Percentiles rank a stretch among this genome's conserved stretches.
phyloP scores from a whole-genome alignment of 129 eudicot genomes.

The Chrysanthemum lavandulifolium region DNA sequence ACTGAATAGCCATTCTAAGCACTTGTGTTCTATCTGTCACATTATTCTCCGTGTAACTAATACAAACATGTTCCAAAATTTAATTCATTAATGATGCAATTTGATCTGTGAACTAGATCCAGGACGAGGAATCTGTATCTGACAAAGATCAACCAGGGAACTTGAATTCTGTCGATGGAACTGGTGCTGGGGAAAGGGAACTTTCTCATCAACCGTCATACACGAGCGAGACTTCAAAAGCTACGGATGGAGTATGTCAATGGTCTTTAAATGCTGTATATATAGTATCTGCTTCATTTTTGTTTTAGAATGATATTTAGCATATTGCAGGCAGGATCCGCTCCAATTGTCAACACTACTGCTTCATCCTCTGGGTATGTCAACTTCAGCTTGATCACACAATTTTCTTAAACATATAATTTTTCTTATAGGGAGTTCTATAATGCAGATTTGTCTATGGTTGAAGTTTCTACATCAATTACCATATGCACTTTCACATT shows the following conservation, averaged over 20 bases:
- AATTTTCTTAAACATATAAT: constrained; percentile 3
- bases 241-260: constrained; percentile 48
- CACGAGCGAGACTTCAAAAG: constrained; percentile 44
- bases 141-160: constrained; percentile 56
- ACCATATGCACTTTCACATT: constrained; percentile 7
- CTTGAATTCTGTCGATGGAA: constrained; percentile 31
- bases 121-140: constrained; percentile 54
- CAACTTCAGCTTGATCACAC: not conserved
- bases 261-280: not conserved
- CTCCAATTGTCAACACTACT: constrained; percentile 39
- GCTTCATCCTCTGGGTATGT: constrained; percentile 40
- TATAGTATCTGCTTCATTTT: not conserved
- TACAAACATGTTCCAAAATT: constrained; percentile 2
- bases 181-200: constrained; percentile 40
- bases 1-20: constrained; percentile 5
- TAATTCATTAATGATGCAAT: not conserved
- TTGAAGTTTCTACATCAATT: constrained; percentile 4
- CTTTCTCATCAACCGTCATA: constrained; percentile 45
- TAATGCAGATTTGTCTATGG: constrained; percentile 1
- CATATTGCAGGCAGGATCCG: constrained; percentile 33
- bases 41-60: not conserved
- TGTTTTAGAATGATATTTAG: constrained; percentile 8
- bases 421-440: not conserved
- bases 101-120: constrained; percentile 48
- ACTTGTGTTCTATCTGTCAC: not conserved